phyloP scores from a whole-genome alignment of 495 filamentous ascomycete genomes.

The Hypoxylon fuscum region DNA sequence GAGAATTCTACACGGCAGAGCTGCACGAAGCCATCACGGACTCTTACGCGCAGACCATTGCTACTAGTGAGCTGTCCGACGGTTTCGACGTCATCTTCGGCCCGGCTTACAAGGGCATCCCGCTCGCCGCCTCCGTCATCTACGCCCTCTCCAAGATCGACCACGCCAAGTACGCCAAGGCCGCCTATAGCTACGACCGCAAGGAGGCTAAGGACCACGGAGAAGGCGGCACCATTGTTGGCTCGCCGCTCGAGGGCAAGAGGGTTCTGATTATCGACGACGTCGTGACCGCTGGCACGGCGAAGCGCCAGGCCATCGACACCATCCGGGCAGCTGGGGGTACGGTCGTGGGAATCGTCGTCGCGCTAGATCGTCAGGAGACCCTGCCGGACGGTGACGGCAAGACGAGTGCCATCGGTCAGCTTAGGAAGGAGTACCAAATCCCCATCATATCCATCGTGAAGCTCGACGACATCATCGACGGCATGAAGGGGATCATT shows the following conservation, averaged over 20 bases:
- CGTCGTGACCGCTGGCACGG: slow-evolving; percentile 94
- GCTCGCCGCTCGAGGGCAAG: slow-evolving; percentile 82
- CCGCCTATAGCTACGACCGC: slow-evolving; percentile 89
- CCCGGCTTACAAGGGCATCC: slow-evolving; percentile 96
- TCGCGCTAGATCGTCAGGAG: slow-evolving; percentile 90
- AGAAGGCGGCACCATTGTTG: slow-evolving; percentile 91
- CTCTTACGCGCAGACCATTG: slow-evolving; percentile 82
- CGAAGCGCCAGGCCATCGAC: slow-evolving; percentile 86
- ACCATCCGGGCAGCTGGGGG: slow-evolving; percentile 86
- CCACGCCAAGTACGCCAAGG: slow-evolving; percentile 58
- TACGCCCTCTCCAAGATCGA: slow-evolving; percentile 74
- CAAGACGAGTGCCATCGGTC: slow-evolving; percentile 74
- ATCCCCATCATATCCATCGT: slow-evolving; percentile 65
- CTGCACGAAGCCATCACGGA: slow-evolving; percentile 76
- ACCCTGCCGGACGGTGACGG: slow-evolving; percentile 67
- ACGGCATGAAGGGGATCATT: slow-evolving; percentile 62
- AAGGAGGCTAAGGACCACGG: slow-evolving; percentile 96
- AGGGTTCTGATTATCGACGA: slow-evolving; percentile 88
- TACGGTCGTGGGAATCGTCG: slow-evolving; percentile 80
- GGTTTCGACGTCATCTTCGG: slow-evolving; percentile 79
- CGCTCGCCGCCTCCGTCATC: slow-evolving; percentile 76
- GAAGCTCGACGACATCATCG: slow-evolving; percentile 82
- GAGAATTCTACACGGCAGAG: slow-evolving; percentile 79
- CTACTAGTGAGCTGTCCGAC: slow-evolving; percentile 49
- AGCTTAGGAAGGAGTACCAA: slow-evolving; percentile 74